Conservation (phyloP, 306 rosid genomes). For the Vachellia pachyceras region DNA sequence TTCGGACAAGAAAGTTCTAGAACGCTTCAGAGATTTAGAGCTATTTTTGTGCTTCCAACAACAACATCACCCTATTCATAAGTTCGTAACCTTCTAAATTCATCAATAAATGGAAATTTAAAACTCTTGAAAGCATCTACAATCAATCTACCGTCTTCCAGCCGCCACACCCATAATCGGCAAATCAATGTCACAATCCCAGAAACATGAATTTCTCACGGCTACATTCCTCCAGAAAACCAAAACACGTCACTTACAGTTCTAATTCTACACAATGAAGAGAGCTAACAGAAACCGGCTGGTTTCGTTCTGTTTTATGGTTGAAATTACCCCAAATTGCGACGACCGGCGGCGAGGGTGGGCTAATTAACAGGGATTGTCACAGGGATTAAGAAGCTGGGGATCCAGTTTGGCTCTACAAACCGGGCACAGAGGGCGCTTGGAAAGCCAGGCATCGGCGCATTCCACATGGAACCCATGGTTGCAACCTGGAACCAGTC, state of each 20-base stretch:
- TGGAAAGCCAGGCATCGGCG: conserved; percentile 87
- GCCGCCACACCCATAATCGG: background rate
- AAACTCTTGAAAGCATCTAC: background rate
- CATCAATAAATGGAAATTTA: background rate
- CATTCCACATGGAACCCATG: conserved; percentile 75
- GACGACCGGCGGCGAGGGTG: background rate
- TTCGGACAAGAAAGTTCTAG: background rate
- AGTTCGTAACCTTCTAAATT: background rate
- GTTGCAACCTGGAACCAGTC: conserved; percentile 79
- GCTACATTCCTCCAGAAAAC: background rate
- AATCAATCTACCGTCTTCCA: background rate
- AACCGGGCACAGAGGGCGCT: conserved; percentile 66
- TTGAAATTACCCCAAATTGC: background rate
- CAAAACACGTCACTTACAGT: background rate
- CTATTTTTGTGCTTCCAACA: no score
- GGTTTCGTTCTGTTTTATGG: background rate
- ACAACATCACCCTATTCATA: background rate
- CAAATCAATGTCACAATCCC: background rate
- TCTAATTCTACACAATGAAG: background rate
- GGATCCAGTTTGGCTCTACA: conserved; percentile 69
- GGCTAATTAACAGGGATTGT: conserved; percentile 48
- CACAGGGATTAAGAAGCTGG: conserved; percentile 32
- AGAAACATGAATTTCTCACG: background rate
- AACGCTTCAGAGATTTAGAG: background rate
- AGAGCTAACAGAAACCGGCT: background rate